phyloP scores from a whole-genome alignment of 2,329 filamentous ascomycete species.

The Fusarium nisikadoi region DNA sequence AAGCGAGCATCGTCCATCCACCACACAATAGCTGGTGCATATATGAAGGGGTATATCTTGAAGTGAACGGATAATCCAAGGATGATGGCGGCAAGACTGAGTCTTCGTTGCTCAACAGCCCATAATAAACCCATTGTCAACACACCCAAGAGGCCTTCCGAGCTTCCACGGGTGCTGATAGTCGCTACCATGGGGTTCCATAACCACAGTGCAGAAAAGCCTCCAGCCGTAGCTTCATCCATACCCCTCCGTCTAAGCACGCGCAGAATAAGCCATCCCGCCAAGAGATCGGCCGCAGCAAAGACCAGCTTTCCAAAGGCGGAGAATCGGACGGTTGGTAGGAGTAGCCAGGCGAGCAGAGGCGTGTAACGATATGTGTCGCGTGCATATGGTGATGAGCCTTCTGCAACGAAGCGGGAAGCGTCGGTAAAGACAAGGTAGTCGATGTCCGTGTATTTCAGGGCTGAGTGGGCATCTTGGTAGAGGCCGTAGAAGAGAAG shows the following conservation, averaged over 20 bases:
- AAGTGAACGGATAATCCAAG: conserved; percentile 91
- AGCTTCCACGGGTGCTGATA: conserved; percentile 94
- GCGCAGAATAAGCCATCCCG: conserved; percentile 77
- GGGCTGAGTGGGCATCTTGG: conserved; percentile 89
- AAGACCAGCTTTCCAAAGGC: conserved; percentile 90
- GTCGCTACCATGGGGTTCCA: conserved; percentile 98
- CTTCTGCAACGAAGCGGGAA: conserved; percentile 76
- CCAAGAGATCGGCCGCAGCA: conserved; percentile 82
- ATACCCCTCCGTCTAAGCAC: conserved; percentile 57
- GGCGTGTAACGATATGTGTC: conserved; percentile 98
- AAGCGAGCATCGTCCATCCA: conserved; percentile 74
- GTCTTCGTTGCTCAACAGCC: conserved; percentile 74
- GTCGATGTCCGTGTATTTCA: conserved; percentile 99
- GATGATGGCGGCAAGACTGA: conserved; percentile 75
- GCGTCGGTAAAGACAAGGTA: conserved; percentile 99
- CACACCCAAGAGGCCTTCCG: conserved; percentile 88
- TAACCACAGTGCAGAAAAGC: conserved; percentile 88
- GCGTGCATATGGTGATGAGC: conserved; percentile 81
- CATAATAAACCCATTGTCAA: conserved; percentile 86
- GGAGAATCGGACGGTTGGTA: conserved; percentile 80
- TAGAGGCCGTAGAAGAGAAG: conserved; percentile 90
- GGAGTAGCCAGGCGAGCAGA: conserved; percentile 87
- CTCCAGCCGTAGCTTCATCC: conserved; percentile 67
- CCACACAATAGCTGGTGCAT: conserved; percentile 83
- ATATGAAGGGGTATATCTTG: conserved; percentile 99